Evolutionary conservation across 805 yeast species (phyloP).

Genomic region (Yamadazyma olivae): DNA sequence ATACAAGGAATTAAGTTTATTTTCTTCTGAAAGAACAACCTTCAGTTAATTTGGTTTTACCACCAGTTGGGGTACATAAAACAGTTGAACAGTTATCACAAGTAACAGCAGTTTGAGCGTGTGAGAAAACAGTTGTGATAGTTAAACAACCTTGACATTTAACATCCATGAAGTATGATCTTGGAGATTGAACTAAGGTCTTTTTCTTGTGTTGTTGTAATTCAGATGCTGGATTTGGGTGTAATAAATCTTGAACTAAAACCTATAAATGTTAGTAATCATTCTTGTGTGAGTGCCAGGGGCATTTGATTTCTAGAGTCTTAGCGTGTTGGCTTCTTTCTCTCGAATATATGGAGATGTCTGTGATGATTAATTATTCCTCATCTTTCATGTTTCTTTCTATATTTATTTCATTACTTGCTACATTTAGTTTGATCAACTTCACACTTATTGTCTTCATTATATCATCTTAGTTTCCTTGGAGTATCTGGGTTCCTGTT

Average conservation of each 20-base stretch:
- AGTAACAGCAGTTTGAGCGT: constrained; percentile 99
- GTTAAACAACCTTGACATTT: constrained; percentile 99
- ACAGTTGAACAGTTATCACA: constrained; percentile 99
- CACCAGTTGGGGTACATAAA: constrained; percentile 99
- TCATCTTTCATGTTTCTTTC: too few relatives aligned
- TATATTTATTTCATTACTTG: too few relatives aligned
- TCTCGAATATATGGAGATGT: too few relatives aligned
- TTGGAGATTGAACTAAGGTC: constrained; percentile 95
- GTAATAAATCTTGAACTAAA: constrained; percentile 97
- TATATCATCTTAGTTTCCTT: too few relatives aligned
- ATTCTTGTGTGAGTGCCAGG: too few relatives aligned
- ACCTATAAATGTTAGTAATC: constrained; percentile 52
- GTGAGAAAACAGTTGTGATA: constrained; percentile 99
- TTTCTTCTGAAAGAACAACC: constrained; percentile 99
- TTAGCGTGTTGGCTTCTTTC: too few relatives aligned
- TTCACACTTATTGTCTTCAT: too few relatives aligned
- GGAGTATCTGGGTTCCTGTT: too few relatives aligned
- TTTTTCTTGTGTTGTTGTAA: constrained; percentile 95
- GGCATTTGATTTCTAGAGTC: too few relatives aligned
- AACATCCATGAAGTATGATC: constrained; percentile 99
- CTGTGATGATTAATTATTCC: too few relatives aligned
- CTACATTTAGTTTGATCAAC: too few relatives aligned
- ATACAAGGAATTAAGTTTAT: constrained; percentile 45
- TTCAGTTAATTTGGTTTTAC: constrained; percentile 99
- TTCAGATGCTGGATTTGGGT: constrained; percentile 98